Evolutionary conservation across 202 grass and related monocot genomes (phyloP).

Genomic region (Musa balbisiana): DNA sequence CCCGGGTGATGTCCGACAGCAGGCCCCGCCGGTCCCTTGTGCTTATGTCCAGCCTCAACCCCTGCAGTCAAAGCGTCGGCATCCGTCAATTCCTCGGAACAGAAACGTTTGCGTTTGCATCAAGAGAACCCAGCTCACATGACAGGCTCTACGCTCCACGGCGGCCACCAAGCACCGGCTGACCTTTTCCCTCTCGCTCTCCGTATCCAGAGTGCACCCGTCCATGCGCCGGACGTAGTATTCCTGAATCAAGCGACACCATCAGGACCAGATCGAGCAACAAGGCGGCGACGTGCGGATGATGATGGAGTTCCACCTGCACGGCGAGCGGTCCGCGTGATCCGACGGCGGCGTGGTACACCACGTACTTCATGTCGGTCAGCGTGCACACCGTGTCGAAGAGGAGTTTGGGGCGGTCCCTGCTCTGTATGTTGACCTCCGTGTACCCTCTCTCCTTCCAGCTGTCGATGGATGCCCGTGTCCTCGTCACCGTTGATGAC

Average conservation of each 20-base stretch:
- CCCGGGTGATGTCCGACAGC: slow-evolving; percentile 51
- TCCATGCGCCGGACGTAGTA: slow-evolving; percentile 68
- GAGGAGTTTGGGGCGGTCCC: slow-evolving; percentile 55
- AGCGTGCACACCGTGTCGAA: slow-evolving; percentile 78
- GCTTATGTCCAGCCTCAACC: slow-evolving; percentile 41
- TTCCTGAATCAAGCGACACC: slow-evolving; percentile 22
- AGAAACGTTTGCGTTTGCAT: background rate
- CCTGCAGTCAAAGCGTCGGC: slow-evolving; percentile 29
- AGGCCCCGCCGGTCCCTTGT: slow-evolving; percentile 36
- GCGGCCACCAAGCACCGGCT: slow-evolving; percentile 55
- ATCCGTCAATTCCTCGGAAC: background rate
- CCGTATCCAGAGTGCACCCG: slow-evolving; percentile 43
- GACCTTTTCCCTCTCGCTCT: slow-evolving; percentile 46
- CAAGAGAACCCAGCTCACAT: slow-evolving; percentile 14
- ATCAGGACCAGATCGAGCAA: background rate
- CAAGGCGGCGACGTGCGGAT: background rate
- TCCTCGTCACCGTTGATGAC: slow-evolving; percentile 9
- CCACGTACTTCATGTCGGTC: slow-evolving; percentile 75
- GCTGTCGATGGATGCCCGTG: slow-evolving; percentile 47
- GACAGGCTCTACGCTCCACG: slow-evolving; percentile 43
- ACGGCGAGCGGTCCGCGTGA: slow-evolving; percentile 50
- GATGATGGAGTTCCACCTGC: slow-evolving; percentile 27
- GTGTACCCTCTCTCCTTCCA: slow-evolving; percentile 61
- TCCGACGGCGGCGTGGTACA: slow-evolving; percentile 57
- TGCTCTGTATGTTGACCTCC: slow-evolving; percentile 54